These are phyloP conservation scores for Suillus occidentalis DNA, from an alignment of 768 basidiomycete genomes.

Conservation along the genomic window DNA sequence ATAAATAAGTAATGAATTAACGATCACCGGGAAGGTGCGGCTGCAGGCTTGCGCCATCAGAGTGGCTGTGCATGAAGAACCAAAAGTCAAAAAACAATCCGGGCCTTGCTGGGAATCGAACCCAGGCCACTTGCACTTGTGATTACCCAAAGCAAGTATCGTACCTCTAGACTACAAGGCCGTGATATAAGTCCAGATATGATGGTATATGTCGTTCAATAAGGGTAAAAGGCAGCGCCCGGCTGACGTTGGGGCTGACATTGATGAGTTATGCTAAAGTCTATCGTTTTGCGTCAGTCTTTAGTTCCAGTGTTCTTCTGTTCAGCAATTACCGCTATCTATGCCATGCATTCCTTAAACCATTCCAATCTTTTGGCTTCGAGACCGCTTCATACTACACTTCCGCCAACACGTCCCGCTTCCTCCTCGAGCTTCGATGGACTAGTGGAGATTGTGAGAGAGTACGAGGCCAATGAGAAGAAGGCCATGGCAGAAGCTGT, in stretches of 20 bases:
- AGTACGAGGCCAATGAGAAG: neutral
- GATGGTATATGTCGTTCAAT: neutral
- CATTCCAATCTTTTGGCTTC: neutral
- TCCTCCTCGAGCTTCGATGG: neutral
- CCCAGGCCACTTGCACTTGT: conserved; percentile 39
- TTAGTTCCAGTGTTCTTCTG: neutral
- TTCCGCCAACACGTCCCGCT: neutral
- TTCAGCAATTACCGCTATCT: neutral
- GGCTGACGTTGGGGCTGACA: conserved; percentile 1
- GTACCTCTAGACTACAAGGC: conserved; percentile 38
- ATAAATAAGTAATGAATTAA: too few species aligned
- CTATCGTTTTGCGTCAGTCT: neutral
- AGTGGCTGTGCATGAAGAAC: too few species aligned
- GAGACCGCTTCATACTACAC: neutral
- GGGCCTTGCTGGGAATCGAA: conserved; percentile 43
- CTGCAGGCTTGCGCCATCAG: too few species aligned
- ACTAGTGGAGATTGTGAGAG: neutral
- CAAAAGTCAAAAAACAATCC: neutral
- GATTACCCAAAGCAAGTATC: conserved; percentile 34
- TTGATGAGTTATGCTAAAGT: neutral
- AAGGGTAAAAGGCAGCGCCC: neutral
- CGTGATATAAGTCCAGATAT: neutral
- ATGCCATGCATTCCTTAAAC: neutral
- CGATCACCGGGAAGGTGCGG: too few species aligned
- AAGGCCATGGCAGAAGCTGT: neutral